Evolutionary conservation across 495 filamentous ascomycete species (phyloP).

Genomic region (Penicillium angulare): DNA sequence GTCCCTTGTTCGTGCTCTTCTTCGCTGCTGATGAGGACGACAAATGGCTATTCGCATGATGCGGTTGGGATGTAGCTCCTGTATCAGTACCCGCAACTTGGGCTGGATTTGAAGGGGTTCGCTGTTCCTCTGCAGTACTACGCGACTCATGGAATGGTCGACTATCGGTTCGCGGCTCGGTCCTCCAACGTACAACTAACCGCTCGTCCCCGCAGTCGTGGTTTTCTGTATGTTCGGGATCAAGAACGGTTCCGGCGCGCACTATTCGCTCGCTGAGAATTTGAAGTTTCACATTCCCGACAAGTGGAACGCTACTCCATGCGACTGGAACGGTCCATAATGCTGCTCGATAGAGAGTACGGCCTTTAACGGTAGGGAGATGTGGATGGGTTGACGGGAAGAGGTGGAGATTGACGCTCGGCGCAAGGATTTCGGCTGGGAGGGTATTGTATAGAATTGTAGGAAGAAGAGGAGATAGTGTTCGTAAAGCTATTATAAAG

Average conservation of each 20-base stretch:
- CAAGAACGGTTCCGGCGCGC: constrained; percentile 43
- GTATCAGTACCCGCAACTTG: not conserved
- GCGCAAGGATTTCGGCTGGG: constrained; percentile 82
- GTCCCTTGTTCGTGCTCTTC: constrained; percentile 35
- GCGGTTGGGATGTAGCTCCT: not conserved
- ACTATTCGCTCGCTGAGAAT: constrained; percentile 88
- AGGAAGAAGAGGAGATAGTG: constrained; percentile 82
- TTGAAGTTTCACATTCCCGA: constrained; percentile 83
- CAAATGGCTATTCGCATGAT: constrained; percentile 8
- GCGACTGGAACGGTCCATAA: constrained; percentile 94
- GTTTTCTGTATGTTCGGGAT: constrained; percentile 23
- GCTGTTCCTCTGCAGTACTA: not conserved
- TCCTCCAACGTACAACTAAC: constrained; percentile 84
- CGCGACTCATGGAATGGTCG: constrained; percentile 17
- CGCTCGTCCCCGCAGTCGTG: constrained; percentile 62
- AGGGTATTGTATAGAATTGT: constrained; percentile 79
- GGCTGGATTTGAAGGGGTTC: not conserved
- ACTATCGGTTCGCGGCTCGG: constrained; percentile 47
- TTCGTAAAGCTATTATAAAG: constrained; percentile 50
- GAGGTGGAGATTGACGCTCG: constrained; percentile 86
- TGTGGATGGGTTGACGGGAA: constrained; percentile 97
- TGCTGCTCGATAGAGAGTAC: constrained; percentile 86
- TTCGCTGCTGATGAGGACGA: constrained; percentile 23
- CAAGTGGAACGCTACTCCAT: constrained; percentile 86
- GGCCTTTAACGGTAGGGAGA: constrained; percentile 85